These are phyloP conservation scores for Globisporangium alternatum DNA, from an alignment of 352 stramenopile species.

Conservation along the genomic window DNA sequence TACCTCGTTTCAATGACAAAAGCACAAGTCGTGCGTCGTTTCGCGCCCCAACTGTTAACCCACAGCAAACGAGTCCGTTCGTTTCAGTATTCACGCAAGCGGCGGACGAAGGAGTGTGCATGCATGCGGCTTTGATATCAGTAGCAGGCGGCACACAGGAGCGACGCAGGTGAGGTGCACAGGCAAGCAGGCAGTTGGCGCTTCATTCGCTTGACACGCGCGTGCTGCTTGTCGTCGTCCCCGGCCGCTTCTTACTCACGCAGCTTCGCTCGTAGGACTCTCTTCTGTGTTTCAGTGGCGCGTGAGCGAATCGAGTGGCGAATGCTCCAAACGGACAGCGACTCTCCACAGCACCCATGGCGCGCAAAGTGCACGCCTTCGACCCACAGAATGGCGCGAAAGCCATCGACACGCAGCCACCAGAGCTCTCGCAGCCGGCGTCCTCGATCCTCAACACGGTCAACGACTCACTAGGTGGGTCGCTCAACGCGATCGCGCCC, in stretches of 20 bases:
- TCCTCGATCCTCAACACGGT: slow-evolving; percentile 20
- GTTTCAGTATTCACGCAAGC: slow-evolving; percentile 1
- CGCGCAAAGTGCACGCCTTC: slow-evolving; percentile 17
- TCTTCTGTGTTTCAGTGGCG: neutral
- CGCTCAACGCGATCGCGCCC: slow-evolving; percentile 24
- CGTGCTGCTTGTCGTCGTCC: neutral
- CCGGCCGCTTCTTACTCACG: neutral
- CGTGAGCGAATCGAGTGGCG: neutral
- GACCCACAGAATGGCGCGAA: slow-evolving; percentile 5
- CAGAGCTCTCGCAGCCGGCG: neutral
- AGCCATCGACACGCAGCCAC: neutral
- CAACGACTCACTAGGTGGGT: slow-evolving; percentile 34
- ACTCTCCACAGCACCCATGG: slow-evolving; percentile 8
- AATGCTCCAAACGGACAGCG: neutral
- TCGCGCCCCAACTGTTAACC: neutral
- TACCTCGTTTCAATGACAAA: neutral
- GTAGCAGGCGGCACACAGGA: neutral
- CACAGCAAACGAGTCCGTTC: neutral
- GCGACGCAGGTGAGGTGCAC: neutral
- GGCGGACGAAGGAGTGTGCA: neutral
- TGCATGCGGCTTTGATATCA: neutral
- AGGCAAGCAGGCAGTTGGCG: neutral
- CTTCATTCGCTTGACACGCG: neutral
- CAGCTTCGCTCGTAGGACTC: neutral
- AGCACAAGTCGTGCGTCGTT: neutral